Evolutionary conservation across 305 asterid species (phyloP).

Genomic region (Fraxinus floribunda): DNA sequence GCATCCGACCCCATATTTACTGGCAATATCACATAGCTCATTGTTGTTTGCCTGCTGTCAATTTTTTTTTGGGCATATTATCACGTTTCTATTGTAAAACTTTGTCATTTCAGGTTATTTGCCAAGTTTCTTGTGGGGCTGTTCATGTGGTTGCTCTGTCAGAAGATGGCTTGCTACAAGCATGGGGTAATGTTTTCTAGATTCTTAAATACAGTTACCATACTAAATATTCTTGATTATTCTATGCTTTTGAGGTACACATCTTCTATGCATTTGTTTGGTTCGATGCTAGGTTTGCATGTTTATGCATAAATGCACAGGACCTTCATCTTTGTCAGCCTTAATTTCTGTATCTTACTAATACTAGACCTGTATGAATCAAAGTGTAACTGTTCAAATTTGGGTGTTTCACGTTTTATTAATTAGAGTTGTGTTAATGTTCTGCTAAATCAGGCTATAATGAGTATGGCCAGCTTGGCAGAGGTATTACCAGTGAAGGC

Average conservation of each 20-base stretch:
- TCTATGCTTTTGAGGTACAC: not conserved
- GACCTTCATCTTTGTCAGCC: constrained; percentile 17
- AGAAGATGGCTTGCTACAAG: constrained; percentile 87
- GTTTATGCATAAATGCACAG: constrained; percentile 8
- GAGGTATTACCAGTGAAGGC: constrained; percentile 96
- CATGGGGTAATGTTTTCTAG: constrained; percentile 71
- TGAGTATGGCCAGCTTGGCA: constrained; percentile 98
- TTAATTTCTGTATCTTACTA: constrained; percentile 12
- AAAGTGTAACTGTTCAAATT: constrained; percentile 28
- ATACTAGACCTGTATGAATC: constrained; percentile 20
- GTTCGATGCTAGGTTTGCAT: constrained; percentile 14
- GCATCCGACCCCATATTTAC: not conserved
- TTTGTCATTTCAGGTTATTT: constrained; percentile 58
- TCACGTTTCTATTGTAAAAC: not conserved
- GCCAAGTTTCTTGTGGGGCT: constrained; percentile 97
- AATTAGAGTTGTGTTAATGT: constrained; percentile 53
- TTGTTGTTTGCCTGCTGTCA: not conserved
- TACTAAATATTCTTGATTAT: constrained; percentile 6
- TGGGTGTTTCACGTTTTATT: constrained; percentile 32
- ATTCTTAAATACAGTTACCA: constrained; percentile 1
- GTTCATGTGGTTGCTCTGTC: constrained; percentile 90
- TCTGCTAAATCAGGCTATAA: constrained; percentile 90
- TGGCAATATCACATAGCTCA: not conserved
- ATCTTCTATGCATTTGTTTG: constrained; percentile 13
- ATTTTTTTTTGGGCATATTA: not conserved